Evolutionary conservation across 805 yeast species (phyloP).

Genomic region (Spathaspora boniae): DNA sequence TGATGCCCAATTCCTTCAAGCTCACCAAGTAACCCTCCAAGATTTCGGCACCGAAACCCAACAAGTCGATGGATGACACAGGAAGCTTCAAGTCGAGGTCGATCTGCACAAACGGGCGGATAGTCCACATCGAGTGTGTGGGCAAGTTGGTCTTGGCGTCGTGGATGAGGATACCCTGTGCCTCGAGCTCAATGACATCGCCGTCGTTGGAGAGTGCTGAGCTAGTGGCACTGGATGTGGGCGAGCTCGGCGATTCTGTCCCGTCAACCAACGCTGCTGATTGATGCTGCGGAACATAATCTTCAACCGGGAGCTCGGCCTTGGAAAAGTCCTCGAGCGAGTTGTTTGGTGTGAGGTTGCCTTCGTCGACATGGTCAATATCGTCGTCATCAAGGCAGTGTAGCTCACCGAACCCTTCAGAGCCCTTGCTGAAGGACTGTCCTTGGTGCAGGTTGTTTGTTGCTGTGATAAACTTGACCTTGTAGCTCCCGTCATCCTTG

Average conservation of each 20-base stretch:
- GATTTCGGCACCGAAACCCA: constrained; percentile 88
- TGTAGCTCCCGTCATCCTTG: constrained; percentile 69
- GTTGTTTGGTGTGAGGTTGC: constrained; percentile 23
- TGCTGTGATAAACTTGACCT: constrained; percentile 68
- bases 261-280: background rate
- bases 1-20: constrained; percentile 60
- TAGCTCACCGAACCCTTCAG: background rate
- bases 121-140: constrained; percentile 88
- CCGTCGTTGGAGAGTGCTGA: constrained; percentile 52
- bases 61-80: constrained; percentile 57
- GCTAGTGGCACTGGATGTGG: constrained; percentile 12
- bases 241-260: constrained; percentile 7
- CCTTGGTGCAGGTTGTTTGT: constrained; percentile 21
- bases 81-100: constrained; percentile 70
- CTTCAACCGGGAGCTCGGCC: constrained; percentile 7
- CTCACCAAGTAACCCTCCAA: constrained; percentile 69
- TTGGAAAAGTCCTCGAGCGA: constrained; percentile 16
- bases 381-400: no score
- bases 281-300: constrained; percentile 8
- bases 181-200: constrained; percentile 72
- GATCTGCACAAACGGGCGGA: constrained; percentile 70
- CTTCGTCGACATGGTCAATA: constrained; percentile 13
- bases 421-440: no score
- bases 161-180: constrained; percentile 85
- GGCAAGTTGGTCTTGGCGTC: constrained; percentile 56